These are phyloP conservation scores for Aspergillus ochraceus DNA, from an alignment of 2,329 filamentous ascomycete species.

Conservation along the genomic window DNA sequence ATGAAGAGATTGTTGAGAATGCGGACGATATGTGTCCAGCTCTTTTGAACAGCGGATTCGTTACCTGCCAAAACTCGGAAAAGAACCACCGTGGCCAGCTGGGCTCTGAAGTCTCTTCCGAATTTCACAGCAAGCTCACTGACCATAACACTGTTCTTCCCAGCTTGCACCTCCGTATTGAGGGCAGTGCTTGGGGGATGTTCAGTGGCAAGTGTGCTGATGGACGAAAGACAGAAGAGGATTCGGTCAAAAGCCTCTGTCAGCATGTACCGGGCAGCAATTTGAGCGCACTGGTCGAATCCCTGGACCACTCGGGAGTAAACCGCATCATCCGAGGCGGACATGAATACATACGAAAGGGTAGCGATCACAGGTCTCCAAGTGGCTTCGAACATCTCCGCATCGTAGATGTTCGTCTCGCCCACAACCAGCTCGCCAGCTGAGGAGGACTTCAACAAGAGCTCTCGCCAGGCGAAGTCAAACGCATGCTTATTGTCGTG, in stretches of 20 bases:
- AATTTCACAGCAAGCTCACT: conserved; percentile 96
- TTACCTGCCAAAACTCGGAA: conserved; percentile 89
- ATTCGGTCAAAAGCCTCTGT: conserved; percentile 90
- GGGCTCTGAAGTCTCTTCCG: conserved; percentile 87
- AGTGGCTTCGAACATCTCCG: conserved; percentile 94
- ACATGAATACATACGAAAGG: conserved; percentile 97
- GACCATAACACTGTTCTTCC: conserved; percentile 94
- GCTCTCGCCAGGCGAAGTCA: conserved; percentile 95
- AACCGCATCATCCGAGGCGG: conserved; percentile 92
- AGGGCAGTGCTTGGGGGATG: conserved; percentile 76
- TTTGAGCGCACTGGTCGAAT: conserved; percentile 93
- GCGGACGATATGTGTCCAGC: conserved; percentile 67
- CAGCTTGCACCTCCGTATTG: conserved; percentile 93
- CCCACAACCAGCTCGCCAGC: conserved; percentile 74
- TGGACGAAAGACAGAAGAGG: conserved; percentile 82
- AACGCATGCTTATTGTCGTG: conserved; percentile 96
- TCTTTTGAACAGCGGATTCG: conserved; percentile 70
- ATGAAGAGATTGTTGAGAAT: conserved; percentile 96
- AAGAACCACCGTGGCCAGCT: conserved; percentile 90
- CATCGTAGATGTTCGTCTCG: conserved; percentile 91
- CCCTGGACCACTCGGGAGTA: conserved; percentile 91
- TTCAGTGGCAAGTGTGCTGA: conserved; percentile 81
- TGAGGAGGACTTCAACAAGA: conserved; percentile 79
- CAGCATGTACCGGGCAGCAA: conserved; percentile 80
- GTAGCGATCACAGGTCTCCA: conserved; percentile 96